Evolutionary conservation across 306 rosid species (phyloP), one percentile per base, ranked within the genome.

Genomic region (Glycyrrhiza uralensis): DNA sequence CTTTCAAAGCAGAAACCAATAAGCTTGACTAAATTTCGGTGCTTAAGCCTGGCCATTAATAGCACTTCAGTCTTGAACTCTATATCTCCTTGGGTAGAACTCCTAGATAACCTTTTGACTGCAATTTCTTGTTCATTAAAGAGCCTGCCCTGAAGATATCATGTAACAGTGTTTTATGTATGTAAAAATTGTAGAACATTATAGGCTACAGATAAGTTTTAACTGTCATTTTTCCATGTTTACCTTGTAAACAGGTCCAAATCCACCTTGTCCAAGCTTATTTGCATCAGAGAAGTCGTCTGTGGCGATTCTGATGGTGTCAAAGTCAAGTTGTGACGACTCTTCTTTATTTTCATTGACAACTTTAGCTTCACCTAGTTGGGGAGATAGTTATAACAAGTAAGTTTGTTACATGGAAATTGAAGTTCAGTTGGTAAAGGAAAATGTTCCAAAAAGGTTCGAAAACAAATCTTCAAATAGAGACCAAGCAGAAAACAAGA

Each of bases 241-340:
- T 82, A 86, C 91, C 86, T 68, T 84, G 66, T 84, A 89, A 69
- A 86, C 86, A 47, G 71, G 49, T 33, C 95, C 95, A 73, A 86
- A 86, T 55, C 89, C 86, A 13, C 91, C 91, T 68, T 82, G 66
- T 44, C 95, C 91, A 30, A 86, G 80, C 36, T 80, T 86, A 13
- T 86, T 86, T 51, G 39, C 77, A 35, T 78, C 72, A 17, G 85
- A 80, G 57, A 89, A 86, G 47, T 82, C 28, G 61, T 82, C 17
- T 2, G 89, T 84, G 0, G 86, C 84, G 0, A 30, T 50, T 64
- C 24, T 47, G 47, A 86, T 81, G 9, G 72, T 65, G 15, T 41
- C 68, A 29, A 81, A 84, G 50, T 66, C 69, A 9, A 78, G 79
- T 19, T 71, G 76, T 42, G 69, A 26, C 6, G 82, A 68, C 24